Base-by-base conservation (phyloP, 2,329 filamentous ascomycete species). In the Mycosphaerella sp. region DNA sequence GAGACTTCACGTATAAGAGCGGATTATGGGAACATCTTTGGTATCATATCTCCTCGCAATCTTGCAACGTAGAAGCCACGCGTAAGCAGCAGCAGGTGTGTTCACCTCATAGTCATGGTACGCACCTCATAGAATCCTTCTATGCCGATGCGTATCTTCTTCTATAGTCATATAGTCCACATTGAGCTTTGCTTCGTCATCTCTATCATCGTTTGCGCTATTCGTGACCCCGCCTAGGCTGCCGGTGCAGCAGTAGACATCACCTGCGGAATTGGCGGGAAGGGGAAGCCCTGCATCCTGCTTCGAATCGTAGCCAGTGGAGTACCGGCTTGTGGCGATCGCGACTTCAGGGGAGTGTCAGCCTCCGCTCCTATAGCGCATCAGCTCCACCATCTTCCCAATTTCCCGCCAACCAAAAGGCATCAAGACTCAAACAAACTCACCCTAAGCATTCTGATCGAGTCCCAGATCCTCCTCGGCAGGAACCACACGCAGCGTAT, bases 401-500 rank as follows among this genome's bases (percentile, higher is more conserved):
- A 30, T 10, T 37, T 13, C 6, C 10, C 10, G 10, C 10, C 3
- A 16, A 8, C 16, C 10, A 21, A 27, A 27, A 25, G 6, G 8
- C 2, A n/a, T 3, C 5, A 13, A 25, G 30, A 47, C 32, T 30
- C 21, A n/a, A n/a, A n/a, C n/a, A n/a, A n/a, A 53, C 45, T 44
- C 50, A 49, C 44, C 52, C 63, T 67, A 75, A 58, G 73, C 72
- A 50, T 74, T 69, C 63, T 69, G 68, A 57, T 75, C 71, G 50
- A 78, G 62, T 42, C 75, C 75, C 56, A 78, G 66, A 60, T 76
- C 73, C 55, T 75, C 72, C 59, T 70, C 66, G 30, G 75, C 75
- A 16, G 73, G 73, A 34, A 78, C 75, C 42, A 78, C 75, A 60
- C 75, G 75, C 48, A 78, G 67, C 30, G 88, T 93, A 79, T 93